phyloP scores from a whole-genome alignment of 1,284 basidiomycete genomes.

The Rhodotorula sp. region DNA sequence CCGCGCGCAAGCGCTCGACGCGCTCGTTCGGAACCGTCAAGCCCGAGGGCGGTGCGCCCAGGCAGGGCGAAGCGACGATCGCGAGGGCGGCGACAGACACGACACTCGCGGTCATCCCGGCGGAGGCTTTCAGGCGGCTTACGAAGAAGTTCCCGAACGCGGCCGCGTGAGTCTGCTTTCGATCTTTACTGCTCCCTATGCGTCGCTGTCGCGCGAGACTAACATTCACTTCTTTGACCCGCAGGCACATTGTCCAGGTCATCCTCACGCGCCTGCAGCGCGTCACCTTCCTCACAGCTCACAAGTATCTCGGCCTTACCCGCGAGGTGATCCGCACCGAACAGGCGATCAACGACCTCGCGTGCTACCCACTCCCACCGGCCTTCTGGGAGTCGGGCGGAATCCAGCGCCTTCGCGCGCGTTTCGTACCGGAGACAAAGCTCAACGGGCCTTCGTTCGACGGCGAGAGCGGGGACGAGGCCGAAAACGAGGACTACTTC shows the following conservation, averaged over 20 bases:
- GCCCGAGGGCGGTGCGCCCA: not conserved
- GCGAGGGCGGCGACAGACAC: constrained; percentile 91
- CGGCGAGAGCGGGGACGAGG: constrained; percentile 30
- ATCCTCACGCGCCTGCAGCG: constrained; percentile 94
- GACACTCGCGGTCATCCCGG: constrained; percentile 97
- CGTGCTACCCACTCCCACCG: constrained; percentile 87
- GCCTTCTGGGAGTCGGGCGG: constrained; percentile 95
- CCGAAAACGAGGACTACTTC: constrained; percentile 51
- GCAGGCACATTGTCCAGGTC: constrained; percentile 87
- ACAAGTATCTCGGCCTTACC: constrained; percentile 93
- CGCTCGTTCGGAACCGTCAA: not conserved
- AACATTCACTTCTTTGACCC: not conserved
- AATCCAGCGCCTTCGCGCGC: constrained; percentile 80
- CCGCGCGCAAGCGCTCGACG: not conserved
- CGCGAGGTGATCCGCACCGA: constrained; percentile 94
- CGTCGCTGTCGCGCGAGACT: not conserved
- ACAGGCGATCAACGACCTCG: constrained; percentile 93
- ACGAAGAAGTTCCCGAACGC: constrained; percentile 97
- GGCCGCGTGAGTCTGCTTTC: constrained; percentile 59
- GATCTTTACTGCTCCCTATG: not conserved
- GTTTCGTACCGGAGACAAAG: constrained; percentile 56
- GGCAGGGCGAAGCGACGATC: constrained; percentile 56
- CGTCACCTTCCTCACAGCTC: constrained; percentile 91
- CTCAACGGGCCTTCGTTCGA: constrained; percentile 10
- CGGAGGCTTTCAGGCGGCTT: constrained; percentile 85